Percentiles rank a stretch among this genome's conserved stretches.
Conservation (phyloP, 768 basidiomycete species). For the Rhodotorula graminis region DNA sequence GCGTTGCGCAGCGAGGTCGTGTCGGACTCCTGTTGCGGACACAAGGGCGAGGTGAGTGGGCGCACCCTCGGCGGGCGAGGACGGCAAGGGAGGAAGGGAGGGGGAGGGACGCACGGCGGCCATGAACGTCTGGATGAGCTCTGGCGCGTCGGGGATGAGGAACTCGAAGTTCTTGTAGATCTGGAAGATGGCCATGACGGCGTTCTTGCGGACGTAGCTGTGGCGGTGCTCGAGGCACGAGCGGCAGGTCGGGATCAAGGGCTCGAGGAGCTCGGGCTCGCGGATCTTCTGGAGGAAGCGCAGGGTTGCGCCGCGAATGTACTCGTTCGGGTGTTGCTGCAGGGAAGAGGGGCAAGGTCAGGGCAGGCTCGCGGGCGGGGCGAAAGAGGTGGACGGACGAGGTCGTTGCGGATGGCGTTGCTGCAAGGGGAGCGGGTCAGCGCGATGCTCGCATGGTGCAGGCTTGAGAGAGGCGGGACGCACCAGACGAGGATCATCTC, state of each 20-base stretch:
- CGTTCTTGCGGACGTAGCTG: conserved; percentile 96
- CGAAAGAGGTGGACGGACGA: conserved; percentile 53
- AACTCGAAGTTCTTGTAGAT: conserved; percentile 92
- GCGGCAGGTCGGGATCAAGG: conserved; percentile 86
- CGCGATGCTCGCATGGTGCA: too few species aligned
- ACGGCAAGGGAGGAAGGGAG: neutral
- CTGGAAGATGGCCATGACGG: conserved; percentile 89
- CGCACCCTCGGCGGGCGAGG: neutral
- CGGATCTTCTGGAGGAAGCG: conserved; percentile 94
- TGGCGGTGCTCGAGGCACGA: conserved; percentile 95
- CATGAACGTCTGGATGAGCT: conserved; percentile 92
- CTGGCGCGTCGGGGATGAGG: conserved; percentile 92
- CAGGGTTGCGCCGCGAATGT: conserved; percentile 94
- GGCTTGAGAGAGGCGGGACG: conserved; percentile 48
- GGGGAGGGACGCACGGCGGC: conserved; percentile 57
- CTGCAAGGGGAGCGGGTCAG: conserved; percentile 44
- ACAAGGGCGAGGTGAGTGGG: neutral
- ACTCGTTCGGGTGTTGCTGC: conserved; percentile 97
- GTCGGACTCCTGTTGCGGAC: conserved; percentile 63
- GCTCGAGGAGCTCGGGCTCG: conserved; percentile 89
- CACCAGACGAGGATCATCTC: conserved; percentile 96
- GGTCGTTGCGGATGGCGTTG: conserved; percentile 95
- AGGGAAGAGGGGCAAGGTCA: too few species aligned
- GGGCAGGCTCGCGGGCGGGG: too few species aligned
- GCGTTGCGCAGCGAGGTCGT: conserved; percentile 95